These are phyloP conservation scores for Blastobotrys robertii DNA, from an alignment of 805 yeast genomes.

Conservation along the genomic window DNA sequence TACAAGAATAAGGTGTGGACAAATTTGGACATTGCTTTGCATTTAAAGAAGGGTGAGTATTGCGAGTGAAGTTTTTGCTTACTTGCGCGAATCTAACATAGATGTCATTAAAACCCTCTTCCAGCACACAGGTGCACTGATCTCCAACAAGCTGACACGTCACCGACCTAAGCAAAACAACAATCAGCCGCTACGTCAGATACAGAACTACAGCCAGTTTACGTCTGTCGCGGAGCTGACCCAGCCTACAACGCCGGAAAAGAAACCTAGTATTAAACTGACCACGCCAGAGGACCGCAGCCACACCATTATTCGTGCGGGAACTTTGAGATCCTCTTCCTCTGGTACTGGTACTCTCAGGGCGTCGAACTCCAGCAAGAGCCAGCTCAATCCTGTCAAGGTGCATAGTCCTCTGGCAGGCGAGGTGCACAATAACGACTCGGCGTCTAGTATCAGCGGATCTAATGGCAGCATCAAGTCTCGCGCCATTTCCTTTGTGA, in stretches of 20 bases:
- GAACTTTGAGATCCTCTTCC: too few relatives aligned
- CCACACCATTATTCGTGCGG: too few relatives aligned
- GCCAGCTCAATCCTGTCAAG: too few relatives aligned
- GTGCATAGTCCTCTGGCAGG: too few relatives aligned
- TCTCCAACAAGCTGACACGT: slow-evolving; percentile 62
- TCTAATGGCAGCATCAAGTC: not conserved
- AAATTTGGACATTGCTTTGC: slow-evolving; percentile 51
- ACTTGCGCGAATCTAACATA: not conserved
- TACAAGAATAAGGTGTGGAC: slow-evolving; percentile 64
- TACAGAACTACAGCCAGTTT: slow-evolving; percentile 28
- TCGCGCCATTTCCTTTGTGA: slow-evolving; percentile 5
- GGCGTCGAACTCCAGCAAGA: too few relatives aligned
- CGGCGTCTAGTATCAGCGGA: too few relatives aligned
- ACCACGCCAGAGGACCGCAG: too few relatives aligned
- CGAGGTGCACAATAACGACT: too few relatives aligned
- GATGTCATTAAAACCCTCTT: slow-evolving; percentile 30
- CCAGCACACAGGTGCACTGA: slow-evolving; percentile 57
- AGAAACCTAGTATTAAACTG: not conserved
- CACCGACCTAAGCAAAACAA: slow-evolving; percentile 9
- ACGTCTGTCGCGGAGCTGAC: slow-evolving; percentile 21
- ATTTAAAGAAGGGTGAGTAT: slow-evolving; percentile 44
- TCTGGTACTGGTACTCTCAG: too few relatives aligned
- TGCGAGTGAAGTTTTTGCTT: not conserved
- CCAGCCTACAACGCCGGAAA: not conserved
- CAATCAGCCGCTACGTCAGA: slow-evolving; percentile 23